phyloP scores from a whole-genome alignment of 1,284 basidiomycete genomes.

The Puccinia polysora region DNA sequence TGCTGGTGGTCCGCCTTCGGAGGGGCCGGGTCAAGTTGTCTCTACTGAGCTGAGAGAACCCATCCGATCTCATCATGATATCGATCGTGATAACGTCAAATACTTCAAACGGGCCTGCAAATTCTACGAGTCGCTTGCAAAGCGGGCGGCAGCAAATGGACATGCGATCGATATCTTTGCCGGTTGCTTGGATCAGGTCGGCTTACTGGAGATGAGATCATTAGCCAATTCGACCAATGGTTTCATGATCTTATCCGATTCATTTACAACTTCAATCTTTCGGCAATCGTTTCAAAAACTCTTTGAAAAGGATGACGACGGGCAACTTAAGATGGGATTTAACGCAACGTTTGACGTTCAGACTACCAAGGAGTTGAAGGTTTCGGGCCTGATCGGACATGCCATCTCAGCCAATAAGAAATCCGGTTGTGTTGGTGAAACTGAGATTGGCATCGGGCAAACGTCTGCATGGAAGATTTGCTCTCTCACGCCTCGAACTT shows the following conservation, averaged over 20 bases:
- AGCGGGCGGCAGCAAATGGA: constrained; percentile 87
- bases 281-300: constrained; percentile 94
- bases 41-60: constrained; percentile 93
- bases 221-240: constrained; percentile 93
- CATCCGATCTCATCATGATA: constrained; percentile 98
- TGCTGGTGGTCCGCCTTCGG: constrained; percentile 90
- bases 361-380: constrained; percentile 98
- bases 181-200: constrained; percentile 96
- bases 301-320: constrained; percentile 90
- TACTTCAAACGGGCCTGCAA: constrained; percentile 96
- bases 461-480: constrained; percentile 99
- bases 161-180: constrained; percentile 94
- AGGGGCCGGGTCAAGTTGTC: constrained; percentile 95
- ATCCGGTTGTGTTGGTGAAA: constrained; percentile 93
- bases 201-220: constrained; percentile 94
- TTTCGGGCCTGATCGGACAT: constrained; percentile 95
- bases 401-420: constrained; percentile 97
- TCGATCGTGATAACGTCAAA: constrained; percentile 93
- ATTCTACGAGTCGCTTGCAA: constrained; percentile 96
- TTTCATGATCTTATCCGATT: constrained; percentile 91
- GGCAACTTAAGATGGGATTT: constrained; percentile 93
- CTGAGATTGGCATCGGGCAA: constrained; percentile 97
- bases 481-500: constrained; percentile 78
- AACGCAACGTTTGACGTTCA: constrained; percentile 97
- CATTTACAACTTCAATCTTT: constrained; percentile 97